Percentiles rank a stretch among this genome's conserved stretches.
phyloP scores from a whole-genome alignment of 169 alveolate species.

The Plasmodium coatneyi region DNA sequence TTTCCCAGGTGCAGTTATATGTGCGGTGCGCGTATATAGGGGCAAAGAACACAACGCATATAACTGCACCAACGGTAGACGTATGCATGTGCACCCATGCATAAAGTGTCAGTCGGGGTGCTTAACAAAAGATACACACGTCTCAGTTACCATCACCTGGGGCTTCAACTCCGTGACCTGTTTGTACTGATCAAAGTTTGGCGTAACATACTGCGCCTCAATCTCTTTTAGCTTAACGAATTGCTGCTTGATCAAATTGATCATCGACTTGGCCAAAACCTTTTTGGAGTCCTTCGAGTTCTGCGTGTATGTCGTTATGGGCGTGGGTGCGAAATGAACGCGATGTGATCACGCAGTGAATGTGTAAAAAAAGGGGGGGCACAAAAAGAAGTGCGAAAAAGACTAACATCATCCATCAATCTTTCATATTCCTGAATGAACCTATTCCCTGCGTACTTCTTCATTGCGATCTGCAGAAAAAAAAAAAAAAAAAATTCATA shows the following conservation, averaged over 20 bases:
- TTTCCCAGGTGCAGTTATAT: neutral
- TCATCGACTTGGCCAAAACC: slow-evolving; percentile 44
- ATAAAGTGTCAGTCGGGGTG: neutral
- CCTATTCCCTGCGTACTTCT: slow-evolving; percentile 47
- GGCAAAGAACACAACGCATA: neutral
- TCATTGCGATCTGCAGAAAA: slow-evolving; percentile 12
- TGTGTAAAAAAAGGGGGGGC: no score
- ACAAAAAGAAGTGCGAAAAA: neutral
- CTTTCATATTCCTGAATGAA: slow-evolving; percentile 59
- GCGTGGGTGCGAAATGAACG: neutral
- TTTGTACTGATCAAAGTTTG: slow-evolving; percentile 47
- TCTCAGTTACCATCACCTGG: slow-evolving; percentile 1
- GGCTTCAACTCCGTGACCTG: slow-evolving; percentile 25
- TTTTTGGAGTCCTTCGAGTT: slow-evolving; percentile 31
- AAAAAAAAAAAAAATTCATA: neutral
- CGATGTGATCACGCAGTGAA: neutral
- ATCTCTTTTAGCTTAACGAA: slow-evolving; percentile 57
- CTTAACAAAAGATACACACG: neutral
- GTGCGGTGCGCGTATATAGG: neutral
- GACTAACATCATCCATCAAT: slow-evolving; percentile 34
- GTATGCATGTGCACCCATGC: neutral
- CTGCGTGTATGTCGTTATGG: neutral
- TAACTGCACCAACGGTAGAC: neutral
- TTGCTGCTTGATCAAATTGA: slow-evolving; percentile 56
- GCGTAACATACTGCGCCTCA: slow-evolving; percentile 46